phyloP scores from a whole-genome alignment of 78 protist genomes.

The Cavenderia fasciculata region DNA sequence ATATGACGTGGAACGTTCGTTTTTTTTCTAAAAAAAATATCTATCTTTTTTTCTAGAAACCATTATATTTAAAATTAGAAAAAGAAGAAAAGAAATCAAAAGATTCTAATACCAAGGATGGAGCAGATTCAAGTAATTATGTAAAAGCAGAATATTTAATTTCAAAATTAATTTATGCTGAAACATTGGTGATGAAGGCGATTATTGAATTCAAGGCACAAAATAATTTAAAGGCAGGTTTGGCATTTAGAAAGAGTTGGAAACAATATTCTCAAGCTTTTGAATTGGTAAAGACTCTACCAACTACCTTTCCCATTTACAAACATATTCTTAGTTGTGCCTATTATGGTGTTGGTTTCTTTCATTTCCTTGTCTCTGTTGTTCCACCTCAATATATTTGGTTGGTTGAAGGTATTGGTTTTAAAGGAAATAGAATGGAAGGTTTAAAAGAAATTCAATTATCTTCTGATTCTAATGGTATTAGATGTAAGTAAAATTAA shows the following conservation, averaged over 20 bases:
- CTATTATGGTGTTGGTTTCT: constrained; percentile 64
- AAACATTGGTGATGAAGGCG: constrained; percentile 69
- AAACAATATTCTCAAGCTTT: constrained; percentile 61
- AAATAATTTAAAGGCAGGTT: constrained; percentile 53
- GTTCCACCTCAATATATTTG: constrained; percentile 72
- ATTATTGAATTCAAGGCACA: constrained; percentile 73
- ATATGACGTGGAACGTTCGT: neutral
- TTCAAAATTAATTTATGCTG: constrained; percentile 53
- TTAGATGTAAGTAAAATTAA: constrained; percentile 38
- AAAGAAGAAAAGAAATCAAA: constrained; percentile 69
- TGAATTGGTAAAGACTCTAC: constrained; percentile 7
- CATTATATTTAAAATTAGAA: constrained; percentile 60
- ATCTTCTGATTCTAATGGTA: constrained; percentile 6
- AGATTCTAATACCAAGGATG: neutral
- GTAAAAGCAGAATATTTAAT: constrained; percentile 59
- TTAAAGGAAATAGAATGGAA: constrained; percentile 67
- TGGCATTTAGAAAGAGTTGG: constrained; percentile 52
- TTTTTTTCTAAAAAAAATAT: neutral
- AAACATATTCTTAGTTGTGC: constrained; percentile 20
- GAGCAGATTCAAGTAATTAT: neutral
- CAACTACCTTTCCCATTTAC: constrained; percentile 56
- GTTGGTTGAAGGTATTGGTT: constrained; percentile 70
- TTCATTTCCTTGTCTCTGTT: constrained; percentile 55
- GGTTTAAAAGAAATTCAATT: constrained; percentile 45
- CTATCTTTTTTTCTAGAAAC: neutral